Base-by-base conservation (phyloP, 139 green algal species). In the Closterium sp. region DNA sequence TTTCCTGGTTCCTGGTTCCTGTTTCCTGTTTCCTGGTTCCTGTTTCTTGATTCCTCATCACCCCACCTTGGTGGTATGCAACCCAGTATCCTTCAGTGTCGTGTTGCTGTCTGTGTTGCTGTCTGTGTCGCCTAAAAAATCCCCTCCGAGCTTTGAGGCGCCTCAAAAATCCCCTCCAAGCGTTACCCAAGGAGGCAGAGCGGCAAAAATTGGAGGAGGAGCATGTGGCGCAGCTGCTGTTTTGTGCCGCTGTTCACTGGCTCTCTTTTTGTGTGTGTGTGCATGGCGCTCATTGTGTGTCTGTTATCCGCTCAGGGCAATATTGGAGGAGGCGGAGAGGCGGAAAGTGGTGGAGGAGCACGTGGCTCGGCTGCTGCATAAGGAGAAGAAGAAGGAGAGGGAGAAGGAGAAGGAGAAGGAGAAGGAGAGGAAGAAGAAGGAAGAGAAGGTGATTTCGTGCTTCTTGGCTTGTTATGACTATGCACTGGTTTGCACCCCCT, bases 351-450 rank as follows among this genome's bases (percentile, higher is more conserved):
- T 91, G n/a, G 34, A 91, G 32, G 89, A 91, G 35, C 32, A 91
- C 21, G 23, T 89, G 32, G 89, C 89, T 0, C 84, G 33, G 32
- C 89, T 92, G 66, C 86, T 93, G 91, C 38, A 33, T 28, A 91
- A 93, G 64, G 81, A 34, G 43, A 69, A 69, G 43, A 69, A 69
- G 43, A 69, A 16, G 43, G 43, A 69, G 43, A 69, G 23, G 43
- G 43, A 69, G 43, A 69, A 69, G 43, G 43, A 69, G 43, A 69
- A 69, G 10, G 85, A 84, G 85, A 83, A 91, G 55, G 55, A 93
- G 87, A 76, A 90, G 86, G 86, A 93, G 85, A 35, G 85, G 21
- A 76, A 93, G 28, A 76, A 92, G 31, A 93, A 93, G 85, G 89
- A 91, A 23, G 84, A 91, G 64, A 91, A 91, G 36, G 85, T 86